These are phyloP conservation scores for Colletotrichum tropicicola DNA, from an alignment of 2,329 filamentous ascomycete genomes.

Conservation along the genomic window DNA sequence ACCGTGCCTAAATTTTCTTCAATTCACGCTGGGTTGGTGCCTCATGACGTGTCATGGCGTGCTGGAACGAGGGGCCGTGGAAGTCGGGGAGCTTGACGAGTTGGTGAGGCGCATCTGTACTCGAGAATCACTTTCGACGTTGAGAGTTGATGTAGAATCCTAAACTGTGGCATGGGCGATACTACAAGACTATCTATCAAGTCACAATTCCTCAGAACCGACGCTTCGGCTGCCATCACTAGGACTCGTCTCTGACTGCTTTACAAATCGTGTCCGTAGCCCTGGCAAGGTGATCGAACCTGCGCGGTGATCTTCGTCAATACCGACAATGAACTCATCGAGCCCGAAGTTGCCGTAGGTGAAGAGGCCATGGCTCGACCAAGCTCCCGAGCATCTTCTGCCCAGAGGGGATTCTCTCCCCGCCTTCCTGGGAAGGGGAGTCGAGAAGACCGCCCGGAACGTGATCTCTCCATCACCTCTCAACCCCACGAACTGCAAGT, in stretches of 20 bases:
- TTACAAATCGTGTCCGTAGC: neutral
- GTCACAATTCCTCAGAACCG: too few relatives aligned
- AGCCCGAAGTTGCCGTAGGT: conserved; percentile 30
- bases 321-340: conserved; percentile 31
- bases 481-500: conserved; percentile 3
- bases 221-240: too few relatives aligned
- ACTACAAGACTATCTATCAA: too few relatives aligned
- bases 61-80: neutral
- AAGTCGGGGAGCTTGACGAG: too few relatives aligned
- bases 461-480: neutral
- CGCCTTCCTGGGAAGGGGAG: too few relatives aligned
- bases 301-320: neutral
- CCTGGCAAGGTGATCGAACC: conserved; percentile 16
- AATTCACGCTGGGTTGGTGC: neutral
- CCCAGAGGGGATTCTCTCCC: neutral
- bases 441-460: conserved; percentile 5
- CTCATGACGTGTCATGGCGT: neutral
- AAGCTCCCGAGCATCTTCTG: neutral
- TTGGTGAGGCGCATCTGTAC: too few relatives aligned
- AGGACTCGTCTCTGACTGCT: too few relatives aligned
- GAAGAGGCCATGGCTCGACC: conserved; percentile 18
- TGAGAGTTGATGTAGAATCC: too few relatives aligned
- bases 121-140: too few relatives aligned
- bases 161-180: too few relatives aligned
- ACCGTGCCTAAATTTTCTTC: conserved; percentile 35